phyloP scores from a whole-genome alignment of 495 filamentous ascomycete genomes.

The Amphirosellinia nigrospora region DNA sequence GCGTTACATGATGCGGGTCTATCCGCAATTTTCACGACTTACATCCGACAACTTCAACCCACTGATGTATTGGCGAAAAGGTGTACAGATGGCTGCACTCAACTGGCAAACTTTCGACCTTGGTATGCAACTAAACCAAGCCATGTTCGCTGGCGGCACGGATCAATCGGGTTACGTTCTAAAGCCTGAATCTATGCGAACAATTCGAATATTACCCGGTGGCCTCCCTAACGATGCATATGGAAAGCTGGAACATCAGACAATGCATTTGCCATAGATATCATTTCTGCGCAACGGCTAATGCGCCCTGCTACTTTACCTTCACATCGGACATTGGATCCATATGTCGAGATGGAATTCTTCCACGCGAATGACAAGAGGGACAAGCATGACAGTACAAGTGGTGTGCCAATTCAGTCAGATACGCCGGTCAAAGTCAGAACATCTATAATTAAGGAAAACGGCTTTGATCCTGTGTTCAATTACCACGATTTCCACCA shows the following conservation, averaged over 20 bases:
- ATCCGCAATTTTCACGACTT: constrained; percentile 80
- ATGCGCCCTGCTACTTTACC: constrained; percentile 77
- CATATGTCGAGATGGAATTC: constrained; percentile 93
- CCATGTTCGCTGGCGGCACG: constrained; percentile 94
- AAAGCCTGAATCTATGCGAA: constrained; percentile 84
- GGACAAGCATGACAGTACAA: constrained; percentile 56
- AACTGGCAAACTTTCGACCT: constrained; percentile 99
- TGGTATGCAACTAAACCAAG: constrained; percentile 92
- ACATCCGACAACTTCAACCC: constrained; percentile 93
- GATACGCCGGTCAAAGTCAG: constrained; percentile 71
- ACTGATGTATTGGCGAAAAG: constrained; percentile 87
- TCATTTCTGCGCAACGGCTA: constrained; percentile 93
- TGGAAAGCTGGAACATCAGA: constrained; percentile 71
- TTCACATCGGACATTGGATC: constrained; percentile 78
- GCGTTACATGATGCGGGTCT: constrained; percentile 90
- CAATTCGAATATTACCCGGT: constrained; percentile 57
- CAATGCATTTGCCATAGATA: constrained; percentile 82
- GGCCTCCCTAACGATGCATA: constrained; percentile 49
- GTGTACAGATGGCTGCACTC: constrained; percentile 93
- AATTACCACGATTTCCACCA: constrained; percentile 72
- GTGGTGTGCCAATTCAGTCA: constrained; percentile 60
- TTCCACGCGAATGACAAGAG: constrained; percentile 90
- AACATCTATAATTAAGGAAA: constrained; percentile 78
- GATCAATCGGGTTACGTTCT: constrained; percentile 91
- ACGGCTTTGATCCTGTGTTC: constrained; percentile 91